Evolutionary conservation across 257 asterid genomes (phyloP).

Genomic region (Cinchona pubescens): DNA sequence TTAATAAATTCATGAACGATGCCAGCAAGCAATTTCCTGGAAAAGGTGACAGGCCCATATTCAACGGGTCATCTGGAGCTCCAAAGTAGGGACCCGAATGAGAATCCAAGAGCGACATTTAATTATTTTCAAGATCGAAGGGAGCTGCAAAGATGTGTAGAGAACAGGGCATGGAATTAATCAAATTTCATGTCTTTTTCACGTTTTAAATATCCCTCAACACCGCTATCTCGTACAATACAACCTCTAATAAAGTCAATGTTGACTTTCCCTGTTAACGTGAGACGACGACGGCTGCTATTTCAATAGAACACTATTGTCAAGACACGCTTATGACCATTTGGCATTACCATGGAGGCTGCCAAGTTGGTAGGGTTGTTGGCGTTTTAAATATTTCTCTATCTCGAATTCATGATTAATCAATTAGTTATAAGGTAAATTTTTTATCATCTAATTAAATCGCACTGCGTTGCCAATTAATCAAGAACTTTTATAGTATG

Average conservation of each 20-base stretch:
- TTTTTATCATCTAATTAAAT: too few relatives aligned
- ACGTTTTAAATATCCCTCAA: conserved; percentile 39
- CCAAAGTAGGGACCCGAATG: conserved; percentile 45
- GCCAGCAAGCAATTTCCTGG: conserved; percentile 34
- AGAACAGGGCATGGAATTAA: conserved; percentile 51
- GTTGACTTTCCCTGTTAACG: conserved; percentile 42
- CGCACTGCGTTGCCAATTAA: too few relatives aligned
- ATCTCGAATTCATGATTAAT: too few relatives aligned
- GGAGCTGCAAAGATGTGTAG: conserved; percentile 63
- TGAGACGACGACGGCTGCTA: conserved; percentile 44
- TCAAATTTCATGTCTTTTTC: conserved; percentile 48
- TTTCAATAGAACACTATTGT: conserved; percentile 62
- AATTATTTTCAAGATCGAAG: conserved; percentile 71
- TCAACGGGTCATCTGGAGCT: conserved; percentile 68
- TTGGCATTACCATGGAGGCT: conserved; percentile 96
- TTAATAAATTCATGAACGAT: not conserved
- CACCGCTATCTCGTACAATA: conserved; percentile 34
- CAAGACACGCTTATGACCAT: conserved; percentile 67
- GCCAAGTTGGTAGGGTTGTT: conserved; percentile 67
- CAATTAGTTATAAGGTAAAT: too few relatives aligned
- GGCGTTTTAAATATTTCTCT: too few relatives aligned
- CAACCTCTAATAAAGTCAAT: conserved; percentile 30
- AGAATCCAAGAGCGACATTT: conserved; percentile 71
- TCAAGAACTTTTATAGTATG: too few relatives aligned
- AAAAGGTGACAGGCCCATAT: conserved; percentile 61